Conservation (phyloP, 1,139 yeast species). For the Lodderomyces elongisporus region DNA sequence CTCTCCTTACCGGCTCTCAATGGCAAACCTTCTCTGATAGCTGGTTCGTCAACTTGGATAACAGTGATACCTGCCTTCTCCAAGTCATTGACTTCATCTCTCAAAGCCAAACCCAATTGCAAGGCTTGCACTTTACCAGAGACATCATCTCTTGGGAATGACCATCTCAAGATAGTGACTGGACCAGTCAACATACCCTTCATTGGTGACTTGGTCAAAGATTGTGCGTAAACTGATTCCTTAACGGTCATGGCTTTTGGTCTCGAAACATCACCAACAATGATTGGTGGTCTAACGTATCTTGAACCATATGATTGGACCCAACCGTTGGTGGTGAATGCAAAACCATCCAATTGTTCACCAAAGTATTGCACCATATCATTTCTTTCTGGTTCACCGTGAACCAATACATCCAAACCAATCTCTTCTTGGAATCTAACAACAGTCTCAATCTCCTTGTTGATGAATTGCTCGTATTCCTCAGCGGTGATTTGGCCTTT, state of each 20-base stretch:
- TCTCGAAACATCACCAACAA: conserved; percentile 98
- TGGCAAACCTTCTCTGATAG: conserved; percentile 99
- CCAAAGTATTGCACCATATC: conserved; percentile 99
- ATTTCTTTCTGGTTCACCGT: conserved; percentile 99
- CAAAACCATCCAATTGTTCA: conserved; percentile 96
- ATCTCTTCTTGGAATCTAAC: conserved; percentile 99
- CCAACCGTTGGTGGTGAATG: conserved; percentile 99
- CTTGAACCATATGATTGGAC: conserved; percentile 99
- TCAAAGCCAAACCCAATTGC: conserved; percentile 95
- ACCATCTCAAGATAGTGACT: conserved; percentile 99
- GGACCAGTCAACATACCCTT: conserved; percentile 99
- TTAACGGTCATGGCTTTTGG: conserved; percentile 98
- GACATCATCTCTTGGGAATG: conserved; percentile 99
- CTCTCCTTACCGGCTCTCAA: conserved; percentile 97
- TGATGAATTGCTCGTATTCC: conserved; percentile 93
- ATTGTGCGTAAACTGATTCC: conserved; percentile 99
- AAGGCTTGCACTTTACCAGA: conserved; percentile 92
- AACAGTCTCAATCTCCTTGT: conserved; percentile 91
- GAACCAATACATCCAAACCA: conserved; percentile 96
- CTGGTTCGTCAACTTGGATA: conserved; percentile 99
- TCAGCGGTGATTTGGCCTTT: conserved; percentile 94
- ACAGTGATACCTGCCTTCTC: conserved; percentile 98
- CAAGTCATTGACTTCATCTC: conserved; percentile 97
- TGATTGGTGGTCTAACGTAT: conserved; percentile 98
- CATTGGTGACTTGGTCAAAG: conserved; percentile 90